Evolutionary conservation across 2,329 filamentous ascomycete species (phyloP), one percentile per base, ranked within the genome.

Genomic region (Chaetomium globosum): DNA sequence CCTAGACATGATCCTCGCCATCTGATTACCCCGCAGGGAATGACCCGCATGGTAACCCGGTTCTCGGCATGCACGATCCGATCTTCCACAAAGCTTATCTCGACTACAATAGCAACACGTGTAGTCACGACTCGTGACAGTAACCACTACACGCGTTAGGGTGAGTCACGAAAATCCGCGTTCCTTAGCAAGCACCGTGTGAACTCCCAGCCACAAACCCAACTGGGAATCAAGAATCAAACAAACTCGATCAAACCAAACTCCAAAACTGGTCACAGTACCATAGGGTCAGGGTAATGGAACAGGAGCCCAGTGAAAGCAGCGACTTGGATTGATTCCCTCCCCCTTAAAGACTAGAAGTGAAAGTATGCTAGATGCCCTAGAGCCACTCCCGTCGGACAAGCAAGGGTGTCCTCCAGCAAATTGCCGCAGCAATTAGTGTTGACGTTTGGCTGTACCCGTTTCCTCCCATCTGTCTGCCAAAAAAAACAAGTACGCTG

Each of bases 1-100:
- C 28, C 30, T 21, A 16, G 4, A 16, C 26, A 26, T 19, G 52
- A n/a, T 10, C 28, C 31, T 21, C 53, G 52, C 39, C 9, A 33
- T 48, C 23, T 59, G 26, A 43, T 59, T 59, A 54, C 59, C 59
- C 59, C 59, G 59, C 59, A 36, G 39, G 52, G 28, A 5, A 16
- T 46, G 59, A 48, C 52, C 39, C 39, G 52, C 52, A 36, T 36
- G 7, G 2, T 9, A 33, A n/a, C 43, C 56, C 28, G 46, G 57
- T 23, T 43, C 58, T 60, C 58, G 58, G 58, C 58, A 60, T 60
- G 10, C 59, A 28, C 39, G 13, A 58, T 57, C 61, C 51, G 54
- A 46, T 54, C n/a, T 54, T 7, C 19, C 57, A n/a, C n/a, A 49
- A 61, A 63, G 30, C 61, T 63, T 63, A 63, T 58, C 48, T 51